Conservation (phyloP, 164 flowering plant genomes). For the Berberis thunbergii region DNA sequence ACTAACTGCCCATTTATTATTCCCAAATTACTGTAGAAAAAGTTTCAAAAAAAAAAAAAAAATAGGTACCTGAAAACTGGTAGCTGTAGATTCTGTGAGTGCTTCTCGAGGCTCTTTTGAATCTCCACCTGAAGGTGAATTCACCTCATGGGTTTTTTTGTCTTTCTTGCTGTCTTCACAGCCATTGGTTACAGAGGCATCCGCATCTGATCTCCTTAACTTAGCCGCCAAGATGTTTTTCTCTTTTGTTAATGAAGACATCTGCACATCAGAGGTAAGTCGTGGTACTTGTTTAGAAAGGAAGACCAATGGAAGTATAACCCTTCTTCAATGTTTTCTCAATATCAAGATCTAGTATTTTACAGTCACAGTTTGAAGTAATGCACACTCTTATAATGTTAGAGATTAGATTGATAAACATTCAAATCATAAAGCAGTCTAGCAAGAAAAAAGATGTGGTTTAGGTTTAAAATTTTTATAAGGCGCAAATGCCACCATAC, state of each 20-base stretch:
- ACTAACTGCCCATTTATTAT: too few species aligned
- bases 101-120: slow-evolving; percentile 21
- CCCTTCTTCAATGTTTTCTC: background rate
- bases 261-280: slow-evolving; percentile 30
- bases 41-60: background rate
- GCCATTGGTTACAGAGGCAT: slow-evolving; percentile 2
- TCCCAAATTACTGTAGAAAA: background rate
- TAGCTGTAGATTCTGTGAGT: slow-evolving; percentile 14
- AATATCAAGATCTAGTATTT: background rate
- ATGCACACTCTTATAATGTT: background rate
- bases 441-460: too few species aligned
- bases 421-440: too few species aligned
- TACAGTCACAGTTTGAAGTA: background rate
- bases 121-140: slow-evolving; percentile 12
- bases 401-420: too few species aligned
- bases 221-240: slow-evolving; percentile 30
- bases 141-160: slow-evolving; percentile 4
- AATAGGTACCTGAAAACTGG: slow-evolving; percentile 27
- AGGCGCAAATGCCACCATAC: too few species aligned
- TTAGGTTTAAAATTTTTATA: too few species aligned
- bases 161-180: slow-evolving; percentile 10
- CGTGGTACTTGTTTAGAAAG: background rate
- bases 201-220: slow-evolving; percentile 12
- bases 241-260: slow-evolving; percentile 37
- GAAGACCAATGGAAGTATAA: background rate